Base-by-base conservation (phyloP, 306 rosid species). In the Begonia peltatifolia region DNA sequence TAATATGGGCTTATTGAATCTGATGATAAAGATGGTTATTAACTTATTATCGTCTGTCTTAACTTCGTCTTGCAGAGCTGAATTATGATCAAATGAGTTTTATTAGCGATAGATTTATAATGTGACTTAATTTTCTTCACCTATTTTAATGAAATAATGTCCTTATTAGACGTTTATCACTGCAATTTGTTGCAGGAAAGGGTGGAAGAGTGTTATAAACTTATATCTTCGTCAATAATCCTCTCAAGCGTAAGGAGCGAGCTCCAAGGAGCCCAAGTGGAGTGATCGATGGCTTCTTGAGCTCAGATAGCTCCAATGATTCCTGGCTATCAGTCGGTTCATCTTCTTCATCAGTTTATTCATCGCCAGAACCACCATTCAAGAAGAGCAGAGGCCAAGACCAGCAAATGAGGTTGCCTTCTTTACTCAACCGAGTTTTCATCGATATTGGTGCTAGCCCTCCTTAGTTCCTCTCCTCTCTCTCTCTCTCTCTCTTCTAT, bases 291-390 rank as follows among this genome's bases (percentile, higher is more conserved):
- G 82, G 82, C 13, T 57, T 60, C 42, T 79, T 80, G 65, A 69
- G 79, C 69, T 77, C 71, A 44, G 84, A 83, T 54, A 79, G 82
- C 68, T 86, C 95, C 52, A 79, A 81, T 55, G 93, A 90, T 67
- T 90, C 88, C 12, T 83, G 99, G 94, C 55, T 63, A 9, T 30
- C 38, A 11, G 75, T 76, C 59, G 87, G 71, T 70, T 68, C 93
- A 50, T 51, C 57, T 4, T 16, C 55, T 7, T 73, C 74, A 15
- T 67, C 78, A 22, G 68, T 68, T 11, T 72, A 55, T 64, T 71
- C 84, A 15, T 62, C 80, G 2, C 63, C 80, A 17, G 74, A 73
- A 61, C 72, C 75, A 55, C 60, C 67, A 54, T 75, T 80, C 62
- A 90, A 90, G 85, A 90, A 78, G 74, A 68, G 53, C 70, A 83